Conservation (phyloP, 2,329 filamentous ascomycete genomes). For the Magnaporthiopsis rhizophila region DNA sequence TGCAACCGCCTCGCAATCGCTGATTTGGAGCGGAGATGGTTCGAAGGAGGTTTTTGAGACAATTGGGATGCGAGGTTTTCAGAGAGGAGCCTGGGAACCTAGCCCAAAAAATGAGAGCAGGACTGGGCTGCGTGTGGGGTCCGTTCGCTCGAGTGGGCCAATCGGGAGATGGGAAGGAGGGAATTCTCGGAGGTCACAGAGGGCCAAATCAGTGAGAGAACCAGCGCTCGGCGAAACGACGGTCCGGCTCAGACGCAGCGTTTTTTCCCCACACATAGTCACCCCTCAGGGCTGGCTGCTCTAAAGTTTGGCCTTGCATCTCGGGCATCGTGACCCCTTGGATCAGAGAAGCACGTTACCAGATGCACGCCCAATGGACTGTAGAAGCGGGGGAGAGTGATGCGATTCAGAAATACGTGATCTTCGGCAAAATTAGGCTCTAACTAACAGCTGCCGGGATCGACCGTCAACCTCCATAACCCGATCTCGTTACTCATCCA, state of each 20-base stretch:
- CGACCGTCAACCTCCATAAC: too few species aligned
- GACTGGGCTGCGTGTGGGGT: neutral
- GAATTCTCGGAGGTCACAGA: neutral
- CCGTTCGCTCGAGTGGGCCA: slow-evolving; percentile 1
- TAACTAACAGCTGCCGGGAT: too few species aligned
- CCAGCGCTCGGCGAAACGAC: neutral
- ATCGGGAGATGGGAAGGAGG: slow-evolving; percentile 5
- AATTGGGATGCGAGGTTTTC: slow-evolving; percentile 3
- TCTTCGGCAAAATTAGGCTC: too few species aligned
- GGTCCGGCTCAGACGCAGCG: too few species aligned
- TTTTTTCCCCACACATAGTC: neutral
- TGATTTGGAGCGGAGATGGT: slow-evolving; percentile 47
- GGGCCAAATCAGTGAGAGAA: neutral
- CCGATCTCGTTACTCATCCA: too few species aligned
- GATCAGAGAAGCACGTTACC: too few species aligned
- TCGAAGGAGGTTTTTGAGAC: neutral
- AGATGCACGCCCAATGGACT: too few species aligned
- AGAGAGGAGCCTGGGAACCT: neutral
- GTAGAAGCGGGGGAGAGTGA: too few species aligned
- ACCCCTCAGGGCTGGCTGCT: neutral
- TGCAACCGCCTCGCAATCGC: slow-evolving; percentile 54
- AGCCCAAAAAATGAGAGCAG: neutral
- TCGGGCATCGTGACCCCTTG: too few species aligned
- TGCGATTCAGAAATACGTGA: too few species aligned
- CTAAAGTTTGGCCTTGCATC: too few species aligned